Conservation (phyloP, 148 eudicot genomes). For the Oxyria digyna region DNA sequence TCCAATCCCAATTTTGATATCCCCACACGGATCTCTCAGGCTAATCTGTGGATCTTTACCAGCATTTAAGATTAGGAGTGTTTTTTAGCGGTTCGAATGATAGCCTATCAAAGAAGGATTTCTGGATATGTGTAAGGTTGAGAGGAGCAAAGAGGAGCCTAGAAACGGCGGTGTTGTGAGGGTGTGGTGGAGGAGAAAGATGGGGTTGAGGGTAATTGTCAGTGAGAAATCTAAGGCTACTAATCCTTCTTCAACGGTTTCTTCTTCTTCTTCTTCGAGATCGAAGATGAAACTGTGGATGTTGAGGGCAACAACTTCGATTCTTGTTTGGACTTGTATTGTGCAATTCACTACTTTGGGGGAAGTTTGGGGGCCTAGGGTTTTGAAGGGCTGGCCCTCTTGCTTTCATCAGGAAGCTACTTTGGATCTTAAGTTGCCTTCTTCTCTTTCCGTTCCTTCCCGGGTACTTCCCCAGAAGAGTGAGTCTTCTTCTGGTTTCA, state of each 20-base stretch:
- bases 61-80: background rate
- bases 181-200: slow-evolving; percentile 2
- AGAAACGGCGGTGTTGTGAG: background rate
- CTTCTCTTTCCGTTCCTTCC: slow-evolving; percentile 23
- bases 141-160: background rate
- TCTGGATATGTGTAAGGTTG: background rate
- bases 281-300: slow-evolving; percentile 65
- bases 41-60: background rate
- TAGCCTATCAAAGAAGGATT: background rate
- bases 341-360: slow-evolving; percentile 62
- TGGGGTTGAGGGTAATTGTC: slow-evolving; percentile 1
- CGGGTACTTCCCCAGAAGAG: slow-evolving; percentile 71
- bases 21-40: background rate
- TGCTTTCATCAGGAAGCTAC: slow-evolving; percentile 41
- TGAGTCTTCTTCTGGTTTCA: slow-evolving; percentile 23
- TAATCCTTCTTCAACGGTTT: background rate
- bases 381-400: slow-evolving; percentile 77
- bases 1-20: background rate
- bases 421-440: slow-evolving; percentile 33
- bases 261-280: slow-evolving; percentile 17
- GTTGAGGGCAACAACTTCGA: slow-evolving; percentile 51
- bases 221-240: slow-evolving; percentile 3
- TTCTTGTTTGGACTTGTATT: slow-evolving; percentile 70
- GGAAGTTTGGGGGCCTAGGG: slow-evolving; percentile 68
- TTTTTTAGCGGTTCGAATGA: background rate